Percentiles rank a stretch among this genome's conserved stretches.
Evolutionary conservation across 2,329 filamentous ascomycete species (phyloP).

Genomic region (Cyanodermella asteris): DNA sequence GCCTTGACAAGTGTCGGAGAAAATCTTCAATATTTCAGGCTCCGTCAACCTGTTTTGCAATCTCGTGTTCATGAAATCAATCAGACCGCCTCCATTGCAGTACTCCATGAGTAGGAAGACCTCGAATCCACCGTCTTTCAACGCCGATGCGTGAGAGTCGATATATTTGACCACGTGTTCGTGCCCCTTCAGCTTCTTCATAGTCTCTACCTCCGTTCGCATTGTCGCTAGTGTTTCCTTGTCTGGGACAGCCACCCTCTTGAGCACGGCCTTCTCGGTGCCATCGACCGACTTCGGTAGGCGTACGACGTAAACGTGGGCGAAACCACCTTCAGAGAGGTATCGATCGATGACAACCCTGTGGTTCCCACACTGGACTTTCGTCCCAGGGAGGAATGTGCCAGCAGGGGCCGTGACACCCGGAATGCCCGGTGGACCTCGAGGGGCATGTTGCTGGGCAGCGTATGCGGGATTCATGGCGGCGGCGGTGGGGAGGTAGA

Average conservation of each 20-base stretch:
- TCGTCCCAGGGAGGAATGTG: constrained; percentile 81
- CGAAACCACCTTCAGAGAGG: constrained; percentile 92
- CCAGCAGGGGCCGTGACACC: constrained; percentile 27
- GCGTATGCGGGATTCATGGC: too few species aligned
- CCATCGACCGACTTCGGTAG: constrained; percentile 56
- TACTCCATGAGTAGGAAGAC: constrained; percentile 98
- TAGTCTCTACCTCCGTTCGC: constrained; percentile 96
- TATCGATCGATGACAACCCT: constrained; percentile 91
- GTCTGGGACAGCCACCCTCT: constrained; percentile 89
- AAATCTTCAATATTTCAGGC: constrained; percentile 92
- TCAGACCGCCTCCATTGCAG: constrained; percentile 81
- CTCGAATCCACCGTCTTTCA: constrained; percentile 84
- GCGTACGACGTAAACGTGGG: constrained; percentile 92
- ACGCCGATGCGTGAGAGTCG: constrained; percentile 89
- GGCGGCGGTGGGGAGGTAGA: too few species aligned
- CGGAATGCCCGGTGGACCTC: too few species aligned
- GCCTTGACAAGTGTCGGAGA: constrained; percentile 84
- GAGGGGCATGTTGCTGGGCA: too few species aligned
- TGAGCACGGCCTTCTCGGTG: constrained; percentile 65
- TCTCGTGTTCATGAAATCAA: constrained; percentile 98
- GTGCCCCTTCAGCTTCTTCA: constrained; percentile 98
- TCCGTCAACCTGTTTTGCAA: constrained; percentile 91
- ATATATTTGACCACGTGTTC: constrained; percentile 93
- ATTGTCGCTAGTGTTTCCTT: constrained; percentile 87
- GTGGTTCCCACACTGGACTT: constrained; percentile 87